Evolutionary conservation across 495 filamentous ascomycete species (phyloP), one percentile per base, ranked within the genome.

Genomic region (Xylaria scruposa): DNA sequence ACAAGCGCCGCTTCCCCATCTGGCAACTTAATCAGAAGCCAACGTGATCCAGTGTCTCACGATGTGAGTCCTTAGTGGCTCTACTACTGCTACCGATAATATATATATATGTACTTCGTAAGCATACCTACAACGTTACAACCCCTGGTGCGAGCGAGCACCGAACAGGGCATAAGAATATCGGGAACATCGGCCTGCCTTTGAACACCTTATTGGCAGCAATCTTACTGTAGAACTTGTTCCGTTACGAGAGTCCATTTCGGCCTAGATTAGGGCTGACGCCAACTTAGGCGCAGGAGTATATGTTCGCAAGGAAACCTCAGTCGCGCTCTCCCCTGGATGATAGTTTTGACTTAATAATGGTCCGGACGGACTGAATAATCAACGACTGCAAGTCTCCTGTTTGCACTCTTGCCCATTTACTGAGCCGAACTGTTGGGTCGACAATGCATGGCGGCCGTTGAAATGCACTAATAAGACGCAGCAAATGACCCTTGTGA

Each of bases 111-210:
- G n/a, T n/a, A n/a, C n/a, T n/a, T n/a, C n/a, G 4, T 21, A 44
- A 67, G 46, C 46, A 53, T 67, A n/a, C n/a, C n/a, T n/a, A 51
- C 44, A 67, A 67, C 63, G 63, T 67, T 67, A 53, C 63, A 53
- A 24, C 47, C 21, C 44, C 13, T 33, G 6, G 62, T 49, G 31
- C 12, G 19, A n/a, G 42, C 42, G 17, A 66, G 42, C 12, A 21
- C 62, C 62, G 29, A 66, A 49, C 24, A 15, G 46, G 29, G 31
- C 63, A 67, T 67, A 24, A 53, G 19, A 12, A 53, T 19, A 44
- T 24, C 42, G 40, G 31, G 19, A 12, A 53, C 9, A 31, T 24
- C 42, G 40, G 31, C 40, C 19, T 64, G 42, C 24, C 42, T 26
- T 47, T 49, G 19, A 49, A 47, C 61, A 64, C 61, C 61, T 64